Percentiles rank a stretch among this genome's conserved stretches.
Evolutionary conservation across 257 asterid species (phyloP).

Genomic region (Plectranthus barbatus): DNA sequence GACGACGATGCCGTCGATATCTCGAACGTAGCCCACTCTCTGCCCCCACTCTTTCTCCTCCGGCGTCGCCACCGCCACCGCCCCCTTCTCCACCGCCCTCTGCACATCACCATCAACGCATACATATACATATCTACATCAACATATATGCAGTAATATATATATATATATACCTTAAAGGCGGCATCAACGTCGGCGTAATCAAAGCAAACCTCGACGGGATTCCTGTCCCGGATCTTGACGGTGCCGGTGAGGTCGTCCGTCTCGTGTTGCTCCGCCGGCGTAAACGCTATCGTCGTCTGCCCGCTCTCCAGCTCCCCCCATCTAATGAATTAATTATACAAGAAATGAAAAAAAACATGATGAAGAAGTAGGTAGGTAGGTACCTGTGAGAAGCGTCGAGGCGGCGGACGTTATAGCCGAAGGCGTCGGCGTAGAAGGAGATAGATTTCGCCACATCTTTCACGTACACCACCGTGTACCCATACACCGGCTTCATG

Average conservation of each 20-base stretch:
- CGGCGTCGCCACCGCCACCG: conserved; percentile 57
- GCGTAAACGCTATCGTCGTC: conserved; percentile 86
- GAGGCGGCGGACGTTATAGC: conserved; percentile 58
- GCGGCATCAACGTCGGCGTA: conserved; percentile 76
- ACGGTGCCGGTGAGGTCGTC: conserved; percentile 65
- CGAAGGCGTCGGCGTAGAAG: conserved; percentile 71
- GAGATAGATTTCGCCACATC: conserved; percentile 68
- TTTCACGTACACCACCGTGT: conserved; percentile 63
- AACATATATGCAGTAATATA: too few species aligned
- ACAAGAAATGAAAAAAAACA: too few species aligned
- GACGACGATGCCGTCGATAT: conserved; percentile 59
- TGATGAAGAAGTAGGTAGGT: too few species aligned
- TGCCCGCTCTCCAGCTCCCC: conserved; percentile 81
- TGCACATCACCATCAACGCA: background rate
- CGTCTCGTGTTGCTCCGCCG: conserved; percentile 71
- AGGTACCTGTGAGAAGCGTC: conserved; percentile 49
- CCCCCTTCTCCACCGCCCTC: conserved; percentile 88
- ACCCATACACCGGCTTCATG: conserved; percentile 46
- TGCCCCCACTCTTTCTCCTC: conserved; percentile 88
- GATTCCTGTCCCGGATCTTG: conserved; percentile 37
- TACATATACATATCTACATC: background rate
- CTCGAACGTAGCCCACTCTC: conserved; percentile 81
- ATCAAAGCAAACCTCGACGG: conserved; percentile 77
- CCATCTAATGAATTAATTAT: too few species aligned
- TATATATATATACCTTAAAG: conserved; percentile 41